Evolutionary conservation across 2,329 filamentous ascomycete genomes (phyloP).

Genomic region (Penicillium sp.): DNA sequence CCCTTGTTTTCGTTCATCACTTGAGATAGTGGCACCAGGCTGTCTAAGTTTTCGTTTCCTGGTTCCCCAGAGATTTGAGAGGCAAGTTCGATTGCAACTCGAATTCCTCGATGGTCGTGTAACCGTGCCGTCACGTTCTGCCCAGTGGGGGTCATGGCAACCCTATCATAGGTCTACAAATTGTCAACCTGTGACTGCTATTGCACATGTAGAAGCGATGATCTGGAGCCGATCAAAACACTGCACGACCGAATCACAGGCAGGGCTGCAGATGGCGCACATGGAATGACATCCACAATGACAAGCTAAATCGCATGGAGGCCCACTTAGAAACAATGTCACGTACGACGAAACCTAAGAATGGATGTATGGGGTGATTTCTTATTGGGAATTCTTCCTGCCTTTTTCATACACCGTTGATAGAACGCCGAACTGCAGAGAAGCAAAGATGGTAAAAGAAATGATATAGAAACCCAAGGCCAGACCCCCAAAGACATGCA

Average conservation of each 20-base stretch:
- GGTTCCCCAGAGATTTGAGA: not conserved
- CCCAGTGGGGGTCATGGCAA: not conserved
- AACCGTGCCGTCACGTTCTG: slow-evolving; percentile 1
- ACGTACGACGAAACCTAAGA: not conserved
- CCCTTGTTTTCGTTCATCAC: not conserved
- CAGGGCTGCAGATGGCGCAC: slow-evolving; percentile 1
- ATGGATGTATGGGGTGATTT: slow-evolving; percentile 27
- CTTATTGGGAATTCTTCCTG: slow-evolving; percentile 36
- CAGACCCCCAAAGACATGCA: slow-evolving; percentile 45
- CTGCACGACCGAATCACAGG: not conserved
- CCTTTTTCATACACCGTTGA: slow-evolving; percentile 47
- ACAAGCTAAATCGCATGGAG: slow-evolving; percentile 8
- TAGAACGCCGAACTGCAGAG: slow-evolving; percentile 44
- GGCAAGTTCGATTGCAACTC: not conserved
- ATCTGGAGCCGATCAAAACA: not conserved
- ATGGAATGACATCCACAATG: slow-evolving; percentile 2
- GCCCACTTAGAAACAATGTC: slow-evolving; percentile 1
- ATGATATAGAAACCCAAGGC: slow-evolving; percentile 38
- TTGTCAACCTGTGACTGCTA: slow-evolving; percentile 3
- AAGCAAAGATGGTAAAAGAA: slow-evolving; percentile 39
- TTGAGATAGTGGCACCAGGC: not conserved
- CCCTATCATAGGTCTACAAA: not conserved
- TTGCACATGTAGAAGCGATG: not conserved
- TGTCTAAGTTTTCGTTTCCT: not conserved
- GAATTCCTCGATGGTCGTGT: not conserved